Evolutionary conservation across 1,139 yeast species (phyloP).

Genomic region (Yamadazyma dushanensis): DNA sequence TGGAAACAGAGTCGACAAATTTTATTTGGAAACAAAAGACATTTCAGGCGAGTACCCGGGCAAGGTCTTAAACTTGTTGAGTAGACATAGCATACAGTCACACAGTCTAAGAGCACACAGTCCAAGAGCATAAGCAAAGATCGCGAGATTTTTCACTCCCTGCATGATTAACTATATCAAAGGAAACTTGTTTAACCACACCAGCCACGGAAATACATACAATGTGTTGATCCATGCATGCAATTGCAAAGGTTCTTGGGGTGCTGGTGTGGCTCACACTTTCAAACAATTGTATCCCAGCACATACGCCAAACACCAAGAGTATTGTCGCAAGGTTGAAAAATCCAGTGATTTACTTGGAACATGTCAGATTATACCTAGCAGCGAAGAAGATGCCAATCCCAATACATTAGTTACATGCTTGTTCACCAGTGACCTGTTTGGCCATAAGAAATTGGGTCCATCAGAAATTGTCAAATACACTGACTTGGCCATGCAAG

Average conservation of each 20-base stretch:
- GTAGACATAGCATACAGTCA: conserved; percentile 2
- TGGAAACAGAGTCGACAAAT: conserved; percentile 40
- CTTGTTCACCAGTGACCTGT: conserved; percentile 63
- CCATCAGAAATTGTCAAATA: conserved; percentile 43
- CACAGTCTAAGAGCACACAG: too few species aligned
- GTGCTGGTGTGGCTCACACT: conserved; percentile 72
- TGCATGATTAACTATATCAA: conserved; percentile 38
- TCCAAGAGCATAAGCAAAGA: too few species aligned
- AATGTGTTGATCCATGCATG: conserved; percentile 71
- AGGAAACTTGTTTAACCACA: conserved; percentile 59
- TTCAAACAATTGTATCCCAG: conserved; percentile 53
- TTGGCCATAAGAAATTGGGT: conserved; percentile 24
- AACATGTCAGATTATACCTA: conserved; percentile 48
- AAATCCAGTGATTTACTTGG: conserved; percentile 48
- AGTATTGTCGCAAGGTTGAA: conserved; percentile 42
- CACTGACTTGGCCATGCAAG: conserved; percentile 49
- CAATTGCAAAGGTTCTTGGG: conserved; percentile 80
- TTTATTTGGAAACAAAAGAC: conserved; percentile 37
- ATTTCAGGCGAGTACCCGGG: conserved; percentile 48
- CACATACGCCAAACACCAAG: conserved; percentile 47
- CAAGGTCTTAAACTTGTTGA: conserved; percentile 27
- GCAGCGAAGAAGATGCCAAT: conserved; percentile 23
- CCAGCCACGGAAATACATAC: conserved; percentile 18
- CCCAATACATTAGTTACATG: conserved; percentile 52
- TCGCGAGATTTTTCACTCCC: conserved; percentile 1